A percentile compares a stretch with the other conserved stretches of the same genome.
These are phyloP conservation scores for Penicillium roqueforti DNA, from an alignment of 495 filamentous ascomycete species.

Conservation along the genomic window DNA sequence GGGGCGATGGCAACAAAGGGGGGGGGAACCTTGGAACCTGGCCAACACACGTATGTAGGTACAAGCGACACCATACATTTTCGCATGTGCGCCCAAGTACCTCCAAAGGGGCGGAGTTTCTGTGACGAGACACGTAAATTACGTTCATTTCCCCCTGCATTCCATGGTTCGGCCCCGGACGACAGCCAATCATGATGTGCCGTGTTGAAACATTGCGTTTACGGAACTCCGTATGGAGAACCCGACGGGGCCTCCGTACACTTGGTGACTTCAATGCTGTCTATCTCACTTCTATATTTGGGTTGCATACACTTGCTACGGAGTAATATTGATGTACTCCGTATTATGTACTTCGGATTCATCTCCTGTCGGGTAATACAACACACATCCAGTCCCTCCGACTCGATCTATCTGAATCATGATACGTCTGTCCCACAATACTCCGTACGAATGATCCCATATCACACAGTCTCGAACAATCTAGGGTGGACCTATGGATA, in stretches of 20 bases:
- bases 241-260: too few relatives aligned
- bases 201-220: neutral
- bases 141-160: slow-evolving; percentile 19
- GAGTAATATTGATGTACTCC: neutral
- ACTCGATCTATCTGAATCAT: neutral
- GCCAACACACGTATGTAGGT: slow-evolving; percentile 1
- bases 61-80: slow-evolving; percentile 9
- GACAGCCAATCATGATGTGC: neutral
- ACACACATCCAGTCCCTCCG: neutral
- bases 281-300: slow-evolving; percentile 2
- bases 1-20: slow-evolving; percentile 2
- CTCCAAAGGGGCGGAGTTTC: neutral
- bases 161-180: slow-evolving; percentile 11
- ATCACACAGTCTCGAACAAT: slow-evolving; percentile 2
- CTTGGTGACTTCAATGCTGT: neutral
- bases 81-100: slow-evolving; percentile 1
- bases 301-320: neutral
- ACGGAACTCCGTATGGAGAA: neutral
- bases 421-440: neutral
- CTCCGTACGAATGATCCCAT: neutral
- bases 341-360: too few relatives aligned
- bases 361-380: neutral
- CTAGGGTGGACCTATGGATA: neutral
- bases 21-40: neutral
- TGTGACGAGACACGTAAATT: slow-evolving; percentile 6